A percentile compares a stretch with the other conserved stretches of the same genome.
Evolutionary conservation across 371 early-diverging fungal genomes (phyloP).

Genomic region (Mortierella sp.): DNA sequence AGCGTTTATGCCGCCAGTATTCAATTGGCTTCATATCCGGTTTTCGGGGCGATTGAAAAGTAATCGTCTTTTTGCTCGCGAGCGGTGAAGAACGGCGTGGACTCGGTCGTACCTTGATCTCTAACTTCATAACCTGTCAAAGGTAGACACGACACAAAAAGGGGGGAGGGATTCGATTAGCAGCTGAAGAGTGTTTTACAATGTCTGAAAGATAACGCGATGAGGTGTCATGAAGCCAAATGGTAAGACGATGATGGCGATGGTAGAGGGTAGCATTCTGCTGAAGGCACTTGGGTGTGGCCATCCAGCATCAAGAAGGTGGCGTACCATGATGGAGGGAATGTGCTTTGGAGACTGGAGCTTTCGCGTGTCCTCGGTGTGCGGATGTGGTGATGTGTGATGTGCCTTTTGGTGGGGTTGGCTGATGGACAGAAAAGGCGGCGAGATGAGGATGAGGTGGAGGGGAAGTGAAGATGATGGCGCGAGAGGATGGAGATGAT

Average conservation of each 20-base stretch:
- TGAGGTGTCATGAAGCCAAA: background rate
- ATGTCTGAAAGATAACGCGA: background rate
- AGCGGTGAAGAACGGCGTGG: background rate
- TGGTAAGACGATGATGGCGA: background rate
- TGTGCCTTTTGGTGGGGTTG: background rate
- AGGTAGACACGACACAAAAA: background rate
- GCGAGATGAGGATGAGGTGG: background rate
- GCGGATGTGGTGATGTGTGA: background rate
- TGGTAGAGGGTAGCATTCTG: background rate
- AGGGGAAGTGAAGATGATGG: background rate
- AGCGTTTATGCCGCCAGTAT: background rate
- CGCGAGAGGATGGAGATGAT: conserved; percentile 1
- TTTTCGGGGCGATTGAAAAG: background rate
- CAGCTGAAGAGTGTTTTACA: background rate
- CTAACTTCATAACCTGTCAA: conserved; percentile 30
- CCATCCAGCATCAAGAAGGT: background rate
- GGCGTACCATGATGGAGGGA: conserved; percentile 6
- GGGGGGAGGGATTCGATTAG: background rate
- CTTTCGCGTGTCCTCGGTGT: background rate
- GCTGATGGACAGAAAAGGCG: background rate
- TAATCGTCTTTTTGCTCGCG: background rate
- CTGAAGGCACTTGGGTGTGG: background rate
- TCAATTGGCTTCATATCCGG: background rate
- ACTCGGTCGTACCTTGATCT: conserved; percentile 27
- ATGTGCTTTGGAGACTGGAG: background rate